A percentile compares a stretch with the other conserved stretches of the same genome.
These are phyloP conservation scores for Fusarium chaquense DNA, from an alignment of 2,329 filamentous ascomycete genomes.

Conservation along the genomic window DNA sequence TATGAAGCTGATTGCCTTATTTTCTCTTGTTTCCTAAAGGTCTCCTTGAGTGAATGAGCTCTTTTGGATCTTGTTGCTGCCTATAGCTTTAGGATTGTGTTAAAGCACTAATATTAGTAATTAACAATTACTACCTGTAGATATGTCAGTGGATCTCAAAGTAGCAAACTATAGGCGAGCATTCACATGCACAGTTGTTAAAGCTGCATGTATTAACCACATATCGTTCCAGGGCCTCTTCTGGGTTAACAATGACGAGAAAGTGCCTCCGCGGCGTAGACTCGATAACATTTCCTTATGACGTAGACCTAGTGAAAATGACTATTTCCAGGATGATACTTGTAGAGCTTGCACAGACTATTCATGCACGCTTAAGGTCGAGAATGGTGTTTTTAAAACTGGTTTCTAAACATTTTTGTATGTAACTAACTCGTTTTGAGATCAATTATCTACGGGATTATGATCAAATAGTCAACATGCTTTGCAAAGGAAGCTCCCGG, in stretches of 20 bases:
- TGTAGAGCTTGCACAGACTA: not conserved
- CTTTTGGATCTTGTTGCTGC: no score
- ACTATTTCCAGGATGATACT: not conserved
- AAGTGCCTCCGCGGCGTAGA: not conserved
- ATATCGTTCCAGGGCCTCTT: no score
- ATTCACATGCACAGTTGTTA: not conserved
- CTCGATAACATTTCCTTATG: not conserved
- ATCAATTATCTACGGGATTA: not conserved
- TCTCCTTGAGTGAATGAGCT: not conserved
- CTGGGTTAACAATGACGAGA: not conserved
- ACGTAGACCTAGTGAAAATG: not conserved
- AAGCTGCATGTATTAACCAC: no score
- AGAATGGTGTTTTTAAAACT: no score
- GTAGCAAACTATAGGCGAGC: not conserved
- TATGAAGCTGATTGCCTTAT: not conserved
- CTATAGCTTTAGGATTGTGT: not conserved
- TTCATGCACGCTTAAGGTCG: not conserved
- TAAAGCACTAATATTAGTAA: not conserved
- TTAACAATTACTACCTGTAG: not conserved
- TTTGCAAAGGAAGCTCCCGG: conserved; percentile 9
- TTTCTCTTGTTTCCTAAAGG: rapidly evolving
- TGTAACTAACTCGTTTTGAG: not conserved
- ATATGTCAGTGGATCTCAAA: not conserved
- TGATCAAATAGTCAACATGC: not conserved
- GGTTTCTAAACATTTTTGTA: not conserved